A percentile compares a stretch with the other conserved stretches of the same genome.
Evolutionary conservation across 1,284 basidiomycete species (phyloP).

Genomic region (Puccinia polysora): DNA sequence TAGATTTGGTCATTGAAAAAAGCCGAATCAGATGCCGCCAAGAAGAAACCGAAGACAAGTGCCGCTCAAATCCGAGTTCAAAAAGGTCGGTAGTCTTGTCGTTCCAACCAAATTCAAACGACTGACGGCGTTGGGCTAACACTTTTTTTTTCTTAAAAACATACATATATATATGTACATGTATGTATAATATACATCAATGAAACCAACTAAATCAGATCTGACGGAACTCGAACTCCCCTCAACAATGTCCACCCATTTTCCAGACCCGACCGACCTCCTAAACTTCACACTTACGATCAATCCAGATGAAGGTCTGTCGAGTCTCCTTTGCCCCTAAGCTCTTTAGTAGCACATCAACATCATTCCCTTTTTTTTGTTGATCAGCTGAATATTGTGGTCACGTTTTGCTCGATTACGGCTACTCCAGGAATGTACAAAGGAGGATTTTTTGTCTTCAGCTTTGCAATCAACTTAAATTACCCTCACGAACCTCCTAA

Average conservation of each 20-base stretch:
- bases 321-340: not conserved
- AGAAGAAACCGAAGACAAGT: conserved; percentile 94
- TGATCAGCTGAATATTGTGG: too few relatives aligned
- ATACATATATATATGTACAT: too few relatives aligned
- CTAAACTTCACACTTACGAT: conserved; percentile 95
- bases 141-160: conserved; percentile 10
- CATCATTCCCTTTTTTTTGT: not conserved
- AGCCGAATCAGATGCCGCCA: conserved; percentile 84
- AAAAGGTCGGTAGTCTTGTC: conserved; percentile 66
- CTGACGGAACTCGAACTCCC: conserved; percentile 94
- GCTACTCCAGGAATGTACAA: conserved; percentile 88
- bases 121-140: conserved; percentile 10
- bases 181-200: too few relatives aligned
- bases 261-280: conserved; percentile 84
- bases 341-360: not conserved
- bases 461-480: conserved; percentile 90
- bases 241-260: conserved; percentile 88
- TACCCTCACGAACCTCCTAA: conserved; percentile 99
- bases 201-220: too few relatives aligned
- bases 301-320: conserved; percentile 86
- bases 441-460: conserved; percentile 86
- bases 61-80: conserved; percentile 96
- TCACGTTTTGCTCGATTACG: too few relatives aligned
- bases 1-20: conserved; percentile 99
- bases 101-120: not conserved